Conservation (phyloP, 352 stramenopile species). For the Phytopythium helicoides region DNA sequence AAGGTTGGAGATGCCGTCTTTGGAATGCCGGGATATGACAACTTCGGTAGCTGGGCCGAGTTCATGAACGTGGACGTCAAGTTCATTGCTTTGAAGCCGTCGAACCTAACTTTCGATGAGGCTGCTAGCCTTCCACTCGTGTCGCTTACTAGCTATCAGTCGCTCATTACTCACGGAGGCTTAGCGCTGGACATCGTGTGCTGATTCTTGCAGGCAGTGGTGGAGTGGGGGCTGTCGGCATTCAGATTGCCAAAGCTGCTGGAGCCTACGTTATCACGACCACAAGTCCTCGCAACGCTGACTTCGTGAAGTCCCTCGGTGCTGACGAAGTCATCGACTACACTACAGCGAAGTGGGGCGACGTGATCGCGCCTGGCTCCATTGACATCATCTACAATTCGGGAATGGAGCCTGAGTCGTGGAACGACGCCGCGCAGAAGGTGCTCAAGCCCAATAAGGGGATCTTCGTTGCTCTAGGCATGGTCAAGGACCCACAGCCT, state of each 20-base stretch:
- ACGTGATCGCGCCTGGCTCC: conserved; percentile 11
- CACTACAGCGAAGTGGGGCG: conserved; percentile 23
- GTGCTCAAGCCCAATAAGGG: conserved; percentile 22
- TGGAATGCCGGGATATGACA: conserved; percentile 7
- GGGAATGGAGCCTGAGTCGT: conserved; percentile 21
- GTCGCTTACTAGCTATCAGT: conserved; percentile 35
- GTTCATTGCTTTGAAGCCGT: conserved; percentile 39
- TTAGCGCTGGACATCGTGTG: conserved; percentile 11
- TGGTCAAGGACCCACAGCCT: conserved; percentile 25
- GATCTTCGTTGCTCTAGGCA: conserved; percentile 25
- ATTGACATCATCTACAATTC: conserved; percentile 29
- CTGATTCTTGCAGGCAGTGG: conserved; percentile 45
- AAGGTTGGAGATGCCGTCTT: conserved; percentile 22
- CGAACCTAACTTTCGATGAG: conserved; percentile 18
- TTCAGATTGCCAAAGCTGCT: conserved; percentile 48
- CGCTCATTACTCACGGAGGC: conserved; percentile 14
- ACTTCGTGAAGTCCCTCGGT: conserved; percentile 22
- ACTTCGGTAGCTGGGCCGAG: conserved; percentile 24
- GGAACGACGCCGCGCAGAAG: conserved; percentile 27
- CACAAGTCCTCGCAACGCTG: conserved; percentile 20
- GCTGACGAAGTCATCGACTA: conserved; percentile 52
- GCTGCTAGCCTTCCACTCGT: conserved; percentile 27
- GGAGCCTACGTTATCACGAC: conserved; percentile 56
- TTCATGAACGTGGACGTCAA: conserved; percentile 24
- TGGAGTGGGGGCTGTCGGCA: conserved; percentile 32